Base-by-base conservation (phyloP, 1,284 basidiomycete genomes). In the Earliella scabrosa region DNA sequence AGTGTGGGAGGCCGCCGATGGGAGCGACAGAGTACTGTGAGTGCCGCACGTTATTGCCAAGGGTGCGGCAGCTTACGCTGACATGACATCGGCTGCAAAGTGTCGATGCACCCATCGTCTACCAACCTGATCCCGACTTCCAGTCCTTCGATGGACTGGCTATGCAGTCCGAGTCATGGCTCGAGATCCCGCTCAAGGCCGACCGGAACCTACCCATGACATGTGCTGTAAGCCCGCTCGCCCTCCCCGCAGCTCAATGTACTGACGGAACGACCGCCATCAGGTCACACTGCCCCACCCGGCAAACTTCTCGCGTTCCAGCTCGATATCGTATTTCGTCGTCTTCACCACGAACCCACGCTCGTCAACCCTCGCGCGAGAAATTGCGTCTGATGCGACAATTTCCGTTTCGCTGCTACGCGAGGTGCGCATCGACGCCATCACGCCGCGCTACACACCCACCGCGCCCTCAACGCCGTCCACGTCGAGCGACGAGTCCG, bases 331-430 rank as follows among this genome's bases (percentile, higher is more conserved):
- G 23, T 89, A 83, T 65, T 90, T 84, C 64, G 86, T 88, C 41
- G 83, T 89, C 24, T 90, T 88, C 68, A 81, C 82, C 13, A 88
- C 88, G 20, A 80, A 71, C 7, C 82, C 83, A 16, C 77, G 82
- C 35, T 85, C 81, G 16, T 68, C 74, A 1, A 63, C 70, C 16
- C 72, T 88, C 36, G 78, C 83, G 7, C 79, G 77, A 50, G 87
- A 90, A 65, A 86, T 90, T 32, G 82, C 86, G 9, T 67, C 83
- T 3, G 87, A 89, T 69, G 85, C 88, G 13, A 87, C 86, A 16
- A 82, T 88, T 48, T 80, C 81, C 14, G 79, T 88, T 10, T 82
- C 82, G 0, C 75, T 90, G 13, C 65, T 82, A 53, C 84, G 85
- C 38, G 79, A 85, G 63, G 75, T 88, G 31, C 78, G 73, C 21